phyloP scores from a whole-genome alignment of 2,329 filamentous ascomycete genomes.

The Blastomyces percursus region DNA sequence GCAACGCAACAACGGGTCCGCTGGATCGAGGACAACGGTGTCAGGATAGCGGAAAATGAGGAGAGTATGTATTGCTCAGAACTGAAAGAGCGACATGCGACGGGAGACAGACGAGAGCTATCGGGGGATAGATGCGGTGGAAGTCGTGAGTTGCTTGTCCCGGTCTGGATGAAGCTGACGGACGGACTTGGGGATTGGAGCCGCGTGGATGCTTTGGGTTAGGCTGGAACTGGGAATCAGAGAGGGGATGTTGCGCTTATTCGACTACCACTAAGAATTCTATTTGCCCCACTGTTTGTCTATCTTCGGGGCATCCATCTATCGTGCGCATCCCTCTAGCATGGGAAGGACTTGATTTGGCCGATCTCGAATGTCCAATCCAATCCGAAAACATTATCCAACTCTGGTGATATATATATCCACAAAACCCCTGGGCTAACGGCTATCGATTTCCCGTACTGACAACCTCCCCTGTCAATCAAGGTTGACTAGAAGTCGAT shows the following conservation, averaged over 20 bases:
- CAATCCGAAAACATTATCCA: too few relatives aligned
- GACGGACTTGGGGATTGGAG: background rate
- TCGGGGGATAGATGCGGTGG: background rate
- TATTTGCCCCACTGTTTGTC: too few relatives aligned
- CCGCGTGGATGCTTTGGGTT: background rate
- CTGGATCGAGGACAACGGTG: background rate
- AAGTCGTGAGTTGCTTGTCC: slow-evolving; percentile 14
- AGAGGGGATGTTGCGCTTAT: too few relatives aligned
- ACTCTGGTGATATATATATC: background rate
- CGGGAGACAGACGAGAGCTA: background rate
- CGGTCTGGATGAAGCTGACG: slow-evolving; percentile 9
- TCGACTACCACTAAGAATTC: too few relatives aligned
- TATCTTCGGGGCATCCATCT: too few relatives aligned
- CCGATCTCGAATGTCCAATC: too few relatives aligned
- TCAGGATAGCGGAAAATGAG: slow-evolving; percentile 10
- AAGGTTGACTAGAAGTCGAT: too few relatives aligned
- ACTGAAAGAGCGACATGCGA: slow-evolving; percentile 5
- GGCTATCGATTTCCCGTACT: background rate
- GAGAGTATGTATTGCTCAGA: background rate
- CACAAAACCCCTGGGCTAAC: too few relatives aligned
- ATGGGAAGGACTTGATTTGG: too few relatives aligned
- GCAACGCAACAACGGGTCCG: background rate
- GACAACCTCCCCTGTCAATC: background rate
- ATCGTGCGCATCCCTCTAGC: too few relatives aligned
- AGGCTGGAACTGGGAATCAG: background rate